These are phyloP conservation scores for Herpetospermum pedunculosum DNA, from an alignment of 306 rosid genomes.

Conservation along the genomic window DNA sequence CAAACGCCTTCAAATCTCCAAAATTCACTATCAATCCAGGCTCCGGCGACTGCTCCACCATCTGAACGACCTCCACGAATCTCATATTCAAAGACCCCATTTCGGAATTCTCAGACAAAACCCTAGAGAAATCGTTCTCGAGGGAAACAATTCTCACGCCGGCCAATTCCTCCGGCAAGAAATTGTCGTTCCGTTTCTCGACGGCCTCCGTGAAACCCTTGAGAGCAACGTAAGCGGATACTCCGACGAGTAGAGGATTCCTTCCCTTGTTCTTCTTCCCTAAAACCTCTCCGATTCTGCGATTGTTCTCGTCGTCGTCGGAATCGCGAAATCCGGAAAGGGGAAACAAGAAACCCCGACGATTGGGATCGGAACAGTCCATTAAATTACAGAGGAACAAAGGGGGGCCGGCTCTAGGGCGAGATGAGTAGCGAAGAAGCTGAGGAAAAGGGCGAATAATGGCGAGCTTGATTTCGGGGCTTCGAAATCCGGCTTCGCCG, in stretches of 20 bases:
- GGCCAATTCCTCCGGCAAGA: conserved; percentile 40
- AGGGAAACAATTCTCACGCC: conserved; percentile 41
- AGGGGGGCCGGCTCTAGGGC: conserved; percentile 56
- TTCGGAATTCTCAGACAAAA: conserved; percentile 21
- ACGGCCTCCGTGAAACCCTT: conserved; percentile 31
- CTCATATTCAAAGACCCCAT: conserved; percentile 15
- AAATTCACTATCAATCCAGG: conserved; percentile 62
- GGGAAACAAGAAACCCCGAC: conserved; percentile 32
- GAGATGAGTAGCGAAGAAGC: conserved; percentile 32
- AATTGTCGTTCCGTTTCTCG: conserved; percentile 31
- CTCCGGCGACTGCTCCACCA: conserved; percentile 35
- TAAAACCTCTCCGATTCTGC: conserved; percentile 67
- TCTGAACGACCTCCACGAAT: conserved; percentile 27
- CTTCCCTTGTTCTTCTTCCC: conserved; percentile 34
- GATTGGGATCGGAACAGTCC: conserved; percentile 27
- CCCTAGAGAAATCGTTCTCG: conserved; percentile 32
- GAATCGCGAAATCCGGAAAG: conserved; percentile 24
- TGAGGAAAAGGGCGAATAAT: conserved; percentile 65
- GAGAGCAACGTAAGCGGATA: conserved; percentile 50
- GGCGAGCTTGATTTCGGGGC: conserved; percentile 83
- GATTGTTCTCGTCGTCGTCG: conserved; percentile 41
- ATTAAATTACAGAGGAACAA: conserved; percentile 51
- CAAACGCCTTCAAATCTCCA: conserved; percentile 63
- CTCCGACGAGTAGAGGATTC: conserved; percentile 80
- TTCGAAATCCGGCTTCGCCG: conserved; percentile 91